A percentile compares a stretch with the other conserved stretches of the same genome.
These are phyloP conservation scores for Mycothermus thermophilus DNA, from an alignment of 495 filamentous ascomycete genomes.

Conservation along the genomic window DNA sequence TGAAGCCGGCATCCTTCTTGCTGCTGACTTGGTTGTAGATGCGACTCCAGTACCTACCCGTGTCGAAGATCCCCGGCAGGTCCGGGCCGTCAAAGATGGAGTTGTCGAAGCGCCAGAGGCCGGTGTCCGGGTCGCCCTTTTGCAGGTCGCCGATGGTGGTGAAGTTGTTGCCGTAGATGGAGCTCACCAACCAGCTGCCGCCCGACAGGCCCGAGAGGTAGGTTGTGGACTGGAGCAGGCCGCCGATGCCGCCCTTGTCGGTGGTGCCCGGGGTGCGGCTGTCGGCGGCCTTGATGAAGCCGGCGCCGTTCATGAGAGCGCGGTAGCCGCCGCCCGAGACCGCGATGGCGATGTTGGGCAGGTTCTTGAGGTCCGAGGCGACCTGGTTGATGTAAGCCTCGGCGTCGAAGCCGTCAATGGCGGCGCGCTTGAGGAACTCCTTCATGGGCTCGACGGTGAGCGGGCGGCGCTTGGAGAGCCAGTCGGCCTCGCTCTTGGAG, in stretches of 20 bases:
- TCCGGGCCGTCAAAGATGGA: constrained; percentile 49
- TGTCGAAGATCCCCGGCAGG: constrained; percentile 24
- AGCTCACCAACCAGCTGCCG: constrained; percentile 78
- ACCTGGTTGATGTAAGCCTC: constrained; percentile 48
- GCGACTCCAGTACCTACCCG: constrained; percentile 52
- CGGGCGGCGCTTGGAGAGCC: constrained; percentile 41
- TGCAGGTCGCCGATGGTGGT: constrained; percentile 53
- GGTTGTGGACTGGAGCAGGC: constrained; percentile 69
- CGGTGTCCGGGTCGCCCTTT: constrained; percentile 36
- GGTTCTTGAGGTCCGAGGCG: constrained; percentile 39
- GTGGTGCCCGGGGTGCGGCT: constrained; percentile 55
- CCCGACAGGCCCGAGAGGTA: constrained; percentile 80
- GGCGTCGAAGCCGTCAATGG: constrained; percentile 66
- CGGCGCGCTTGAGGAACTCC: constrained; percentile 56
- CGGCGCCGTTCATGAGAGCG: constrained; percentile 80
- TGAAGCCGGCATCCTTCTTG: constrained; percentile 60
- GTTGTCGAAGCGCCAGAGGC: constrained; percentile 64
- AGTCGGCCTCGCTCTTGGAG: constrained; percentile 54
- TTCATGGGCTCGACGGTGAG: constrained; percentile 54
- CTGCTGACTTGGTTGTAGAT: constrained; percentile 45
- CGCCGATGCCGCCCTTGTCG: constrained; percentile 57
- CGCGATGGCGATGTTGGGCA: constrained; percentile 55
- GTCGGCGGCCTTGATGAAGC: constrained; percentile 75
- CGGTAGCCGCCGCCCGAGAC: constrained; percentile 65
- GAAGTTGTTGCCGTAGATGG: constrained; percentile 84